A percentile compares a stretch with the other conserved stretches of the same genome.
phyloP scores from a whole-genome alignment of 2,329 filamentous ascomycete species.

The Hypoxylon sp. region DNA sequence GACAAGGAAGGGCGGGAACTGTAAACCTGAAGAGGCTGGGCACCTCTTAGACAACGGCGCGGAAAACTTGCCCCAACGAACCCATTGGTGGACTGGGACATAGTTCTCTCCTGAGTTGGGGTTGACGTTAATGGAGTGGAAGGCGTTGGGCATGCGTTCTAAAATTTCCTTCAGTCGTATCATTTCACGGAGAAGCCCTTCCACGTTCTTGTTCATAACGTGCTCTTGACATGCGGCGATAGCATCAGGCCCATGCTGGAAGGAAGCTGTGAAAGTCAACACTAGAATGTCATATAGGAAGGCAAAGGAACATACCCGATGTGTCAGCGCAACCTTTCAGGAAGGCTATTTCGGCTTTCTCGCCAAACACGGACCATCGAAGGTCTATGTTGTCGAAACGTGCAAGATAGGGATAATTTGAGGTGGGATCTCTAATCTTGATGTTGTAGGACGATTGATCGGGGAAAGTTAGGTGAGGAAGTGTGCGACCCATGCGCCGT shows the following conservation, averaged over 20 bases:
- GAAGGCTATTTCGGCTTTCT: constrained; percentile 65
- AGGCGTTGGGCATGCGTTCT: constrained; percentile 66
- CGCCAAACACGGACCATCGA: constrained; percentile 67
- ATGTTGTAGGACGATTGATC: constrained; percentile 68
- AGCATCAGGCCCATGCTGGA: constrained; percentile 64
- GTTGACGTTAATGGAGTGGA: constrained; percentile 67
- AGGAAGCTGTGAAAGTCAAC: constrained; percentile 55
- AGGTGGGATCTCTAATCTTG: constrained; percentile 62
- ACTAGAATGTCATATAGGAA: background rate
- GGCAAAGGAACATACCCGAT: constrained; percentile 50
- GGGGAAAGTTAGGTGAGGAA: constrained; percentile 66
- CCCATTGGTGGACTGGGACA: constrained; percentile 62
- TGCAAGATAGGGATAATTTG: constrained; percentile 63
- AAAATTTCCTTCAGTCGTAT: constrained; percentile 66
- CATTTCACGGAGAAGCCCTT: constrained; percentile 64
- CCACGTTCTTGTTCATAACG: constrained; percentile 66
- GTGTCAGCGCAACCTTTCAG: constrained; percentile 65
- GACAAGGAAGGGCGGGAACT: constrained; percentile 66
- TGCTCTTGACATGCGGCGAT: constrained; percentile 67
- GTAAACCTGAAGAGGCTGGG: constrained; percentile 64
- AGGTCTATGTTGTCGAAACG: constrained; percentile 67
- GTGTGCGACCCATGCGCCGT: constrained; percentile 63
- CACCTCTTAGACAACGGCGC: constrained; percentile 64
- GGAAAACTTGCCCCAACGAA: constrained; percentile 66
- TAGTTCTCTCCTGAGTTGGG: constrained; percentile 66